Evolutionary conservation across 148 eudicot species (phyloP).

Genomic region (Limonium bicolor): DNA sequence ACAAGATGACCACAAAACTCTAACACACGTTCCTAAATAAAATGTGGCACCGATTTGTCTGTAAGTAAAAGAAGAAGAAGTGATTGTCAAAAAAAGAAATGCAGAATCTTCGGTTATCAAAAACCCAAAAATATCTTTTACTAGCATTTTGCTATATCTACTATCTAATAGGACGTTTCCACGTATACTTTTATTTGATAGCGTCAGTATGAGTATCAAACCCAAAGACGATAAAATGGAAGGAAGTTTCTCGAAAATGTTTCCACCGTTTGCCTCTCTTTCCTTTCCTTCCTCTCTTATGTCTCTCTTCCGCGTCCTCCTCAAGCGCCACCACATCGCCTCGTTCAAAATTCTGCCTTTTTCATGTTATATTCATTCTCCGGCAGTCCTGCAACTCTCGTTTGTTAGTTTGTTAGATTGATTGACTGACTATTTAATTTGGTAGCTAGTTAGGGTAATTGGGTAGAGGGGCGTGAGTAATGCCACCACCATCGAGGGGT

Average conservation of each 20-base stretch:
- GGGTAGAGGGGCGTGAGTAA: background rate
- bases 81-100: too few relatives aligned
- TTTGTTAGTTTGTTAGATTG: background rate
- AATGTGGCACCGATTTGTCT: too few relatives aligned
- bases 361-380: background rate
- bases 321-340: background rate
- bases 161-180: background rate
- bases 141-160: too few relatives aligned
- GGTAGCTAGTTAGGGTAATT: background rate
- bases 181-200: background rate
- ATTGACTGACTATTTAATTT: too few relatives aligned
- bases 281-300: slow-evolving; percentile 8
- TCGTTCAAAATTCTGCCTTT: background rate
- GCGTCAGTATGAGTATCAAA: too few relatives aligned
- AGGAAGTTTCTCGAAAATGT: slow-evolving; percentile 39
- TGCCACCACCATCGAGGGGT: slow-evolving; percentile 29
- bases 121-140: too few relatives aligned
- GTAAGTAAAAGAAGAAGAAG: too few relatives aligned
- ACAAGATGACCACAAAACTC: too few relatives aligned
- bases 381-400: too few relatives aligned
- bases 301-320: background rate
- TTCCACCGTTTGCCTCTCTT: slow-evolving; percentile 36
- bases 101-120: too few relatives aligned
- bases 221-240: slow-evolving; percentile 1
- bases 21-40: too few relatives aligned